Base-by-base conservation (phyloP, 441 rosid species). In the Capsella rubella region DNA sequence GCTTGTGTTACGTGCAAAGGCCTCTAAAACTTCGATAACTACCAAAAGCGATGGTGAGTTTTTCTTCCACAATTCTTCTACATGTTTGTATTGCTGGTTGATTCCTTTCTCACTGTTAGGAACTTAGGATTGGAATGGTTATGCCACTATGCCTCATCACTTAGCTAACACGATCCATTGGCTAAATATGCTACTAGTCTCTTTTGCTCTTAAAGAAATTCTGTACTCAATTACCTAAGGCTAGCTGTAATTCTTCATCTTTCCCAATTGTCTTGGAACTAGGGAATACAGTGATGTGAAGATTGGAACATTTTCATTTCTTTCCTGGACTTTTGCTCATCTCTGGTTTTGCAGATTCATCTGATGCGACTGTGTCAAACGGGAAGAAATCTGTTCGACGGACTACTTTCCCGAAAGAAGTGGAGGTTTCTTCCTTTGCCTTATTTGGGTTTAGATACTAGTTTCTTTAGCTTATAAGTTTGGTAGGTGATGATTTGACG, bases 381-480 rank as follows among this genome's bases (percentile, higher is more conserved):
- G 84, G 80, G 84, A 87, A 78, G 79, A 83, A 55, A 34, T 8
- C 84, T 32, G 69, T 6, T 32, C 57, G 74, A 18, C 60, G 71
- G 52, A 82, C 81, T 39, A 84, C 82, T 75, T 95, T 95, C 82
- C 99, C 97, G 4, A 83, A 69, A 74, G 97, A 89, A 76, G 82
- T 92, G 78, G 94, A 95, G 89, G 99, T 90, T 42, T 13, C 8
- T 55, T 45, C 35, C 42, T 65, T 74, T 74, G 21, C 60, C 16
- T 65, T 51, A 54, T 64, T 34, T 72, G 8, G 50, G 29, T 43
- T 75, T 69, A 64, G 21, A 58, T 65, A 50, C 65, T 71, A 50
- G 47, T 18, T 42, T 57, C 32, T 76, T 64, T 70, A 35, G 57
- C 45, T 49, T 69, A 51, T 60, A 14, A 16, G 5, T 57, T 39